A percentile compares a stretch with the other conserved stretches of the same genome.
These are phyloP conservation scores for Nemania serpens DNA, from an alignment of 2,329 filamentous ascomycete species.

Conservation along the genomic window DNA sequence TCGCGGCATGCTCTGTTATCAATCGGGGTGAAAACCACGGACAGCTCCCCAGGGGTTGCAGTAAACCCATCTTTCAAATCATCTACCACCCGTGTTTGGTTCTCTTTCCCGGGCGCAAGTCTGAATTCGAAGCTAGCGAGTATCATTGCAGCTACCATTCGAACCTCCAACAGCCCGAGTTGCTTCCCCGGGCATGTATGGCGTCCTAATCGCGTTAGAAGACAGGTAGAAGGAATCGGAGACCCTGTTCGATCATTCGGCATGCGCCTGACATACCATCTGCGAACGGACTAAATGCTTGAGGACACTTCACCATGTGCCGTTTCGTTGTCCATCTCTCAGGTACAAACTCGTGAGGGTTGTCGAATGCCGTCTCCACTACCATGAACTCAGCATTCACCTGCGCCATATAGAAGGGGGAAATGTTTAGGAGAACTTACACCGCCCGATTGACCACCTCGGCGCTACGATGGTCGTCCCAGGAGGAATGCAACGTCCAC, in stretches of 20 bases:
- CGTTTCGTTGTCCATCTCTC: slow-evolving; percentile 1
- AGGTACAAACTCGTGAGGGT: background rate
- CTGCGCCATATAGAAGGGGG: background rate
- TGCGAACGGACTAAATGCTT: background rate
- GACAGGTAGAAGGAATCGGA: background rate
- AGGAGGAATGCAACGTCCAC: background rate
- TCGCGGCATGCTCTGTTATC: background rate
- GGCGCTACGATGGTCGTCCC: background rate
- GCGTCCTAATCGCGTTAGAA: background rate
- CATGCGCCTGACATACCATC: too few relatives aligned
- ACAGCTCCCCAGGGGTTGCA: background rate
- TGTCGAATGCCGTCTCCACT: background rate
- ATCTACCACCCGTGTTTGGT: background rate
- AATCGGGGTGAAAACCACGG: background rate
- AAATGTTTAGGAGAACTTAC: background rate
- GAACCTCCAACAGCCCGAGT: background rate
- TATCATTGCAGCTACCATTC: background rate
- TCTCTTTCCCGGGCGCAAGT: background rate
- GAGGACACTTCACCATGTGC: background rate
- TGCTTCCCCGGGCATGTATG: slow-evolving; percentile 8
- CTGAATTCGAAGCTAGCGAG: background rate
- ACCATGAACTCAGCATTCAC: background rate
- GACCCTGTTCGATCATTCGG: background rate
- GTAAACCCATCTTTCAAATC: background rate
- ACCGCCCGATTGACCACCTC: slow-evolving; percentile 1